A percentile compares a stretch with the other conserved stretches of the same genome.
phyloP scores from a whole-genome alignment of 805 yeast genomes.

The Priceomyces melissophilus region DNA sequence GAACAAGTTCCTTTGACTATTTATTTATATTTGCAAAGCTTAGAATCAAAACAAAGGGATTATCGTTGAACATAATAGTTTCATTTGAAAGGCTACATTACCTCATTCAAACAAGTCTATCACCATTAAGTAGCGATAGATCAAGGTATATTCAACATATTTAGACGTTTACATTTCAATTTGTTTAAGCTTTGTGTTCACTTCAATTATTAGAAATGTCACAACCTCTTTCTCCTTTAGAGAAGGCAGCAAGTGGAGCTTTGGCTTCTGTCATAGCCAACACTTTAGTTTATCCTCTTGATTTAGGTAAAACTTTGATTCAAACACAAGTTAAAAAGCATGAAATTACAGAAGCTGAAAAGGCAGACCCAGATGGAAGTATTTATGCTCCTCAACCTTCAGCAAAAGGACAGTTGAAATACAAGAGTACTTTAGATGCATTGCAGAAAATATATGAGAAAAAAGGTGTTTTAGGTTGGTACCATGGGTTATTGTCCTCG shows the following conservation, averaged over 20 bases:
- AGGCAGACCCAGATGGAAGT: constrained; percentile 6
- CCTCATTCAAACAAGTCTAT: too few species aligned
- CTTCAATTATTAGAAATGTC: not conserved
- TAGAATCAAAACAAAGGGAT: too few species aligned
- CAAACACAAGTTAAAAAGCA: constrained; percentile 59
- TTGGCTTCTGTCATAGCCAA: constrained; percentile 79
- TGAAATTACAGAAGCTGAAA: constrained; percentile 2
- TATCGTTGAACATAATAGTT: too few species aligned
- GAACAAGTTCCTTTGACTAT: too few species aligned
- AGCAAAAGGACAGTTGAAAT: constrained; percentile 32
- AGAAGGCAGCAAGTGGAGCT: constrained; percentile 80
- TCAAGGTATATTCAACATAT: too few species aligned
- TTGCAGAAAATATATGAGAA: constrained; percentile 52
- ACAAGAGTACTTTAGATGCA: constrained; percentile 61
- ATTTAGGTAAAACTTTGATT: constrained; percentile 69
- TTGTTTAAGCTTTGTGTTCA: too few species aligned
- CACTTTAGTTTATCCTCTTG: constrained; percentile 75
- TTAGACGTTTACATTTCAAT: too few species aligned
- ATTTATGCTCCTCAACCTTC: constrained; percentile 2
- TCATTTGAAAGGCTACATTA: too few species aligned
- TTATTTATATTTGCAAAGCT: too few species aligned
- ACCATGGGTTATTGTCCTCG: constrained; percentile 67
- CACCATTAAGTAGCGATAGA: too few species aligned
- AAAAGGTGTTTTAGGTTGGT: constrained; percentile 66
- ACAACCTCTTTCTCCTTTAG: constrained; percentile 56